Evolutionary conservation across 306 rosid genomes (phyloP), one percentile per base, ranked within the genome.

Genomic region (Prunus davidiana): DNA sequence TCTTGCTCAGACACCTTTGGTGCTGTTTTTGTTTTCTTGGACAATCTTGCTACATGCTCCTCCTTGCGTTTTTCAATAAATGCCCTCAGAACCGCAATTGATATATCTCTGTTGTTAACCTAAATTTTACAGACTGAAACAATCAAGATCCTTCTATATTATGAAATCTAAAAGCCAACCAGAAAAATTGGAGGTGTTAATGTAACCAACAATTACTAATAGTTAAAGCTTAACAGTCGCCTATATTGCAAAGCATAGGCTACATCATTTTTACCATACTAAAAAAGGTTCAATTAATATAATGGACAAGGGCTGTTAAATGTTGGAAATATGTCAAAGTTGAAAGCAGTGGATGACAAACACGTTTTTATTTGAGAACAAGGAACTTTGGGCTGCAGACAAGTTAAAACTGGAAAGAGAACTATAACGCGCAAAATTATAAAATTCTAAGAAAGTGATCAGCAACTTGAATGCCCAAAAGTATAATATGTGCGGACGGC

Each of bases 51-150:
- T 78, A 88, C 97, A 58, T 89, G 96, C 79, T 92, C 99, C 69
- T 91, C 86, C 81, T 86, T 83, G 47, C 88, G 84, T 71, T 89
- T 92, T 5, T 85, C 67, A 72, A 92, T 82, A 80, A 91, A 96
- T 47, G 91, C 52, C 86, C 99, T 86, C 84, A 96, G 83, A 82
- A 96, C 99, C 85, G 98, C 97, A 77, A 96, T 89, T 6, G 99
- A 96, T 61, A 96, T 76, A 75, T 96, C 99, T 86, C 98, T 86
- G 78, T 96, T 96, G 84, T 96, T 91, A 74, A 96, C 99, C 99
- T 96, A 86, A 73, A 51, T 34, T 85, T 83, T 19, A 73, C 9
- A 83, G 28, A 47, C 22, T 22, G 47, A 50, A 86, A 81, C 13
- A 34, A 54, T 78, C 64, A 82, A 60, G 52, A 63, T 62, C 65